Evolutionary conservation across 805 yeast species (phyloP), one percentile per base, ranked within the genome.

Genomic region (Yarrowia phangngaensis): DNA sequence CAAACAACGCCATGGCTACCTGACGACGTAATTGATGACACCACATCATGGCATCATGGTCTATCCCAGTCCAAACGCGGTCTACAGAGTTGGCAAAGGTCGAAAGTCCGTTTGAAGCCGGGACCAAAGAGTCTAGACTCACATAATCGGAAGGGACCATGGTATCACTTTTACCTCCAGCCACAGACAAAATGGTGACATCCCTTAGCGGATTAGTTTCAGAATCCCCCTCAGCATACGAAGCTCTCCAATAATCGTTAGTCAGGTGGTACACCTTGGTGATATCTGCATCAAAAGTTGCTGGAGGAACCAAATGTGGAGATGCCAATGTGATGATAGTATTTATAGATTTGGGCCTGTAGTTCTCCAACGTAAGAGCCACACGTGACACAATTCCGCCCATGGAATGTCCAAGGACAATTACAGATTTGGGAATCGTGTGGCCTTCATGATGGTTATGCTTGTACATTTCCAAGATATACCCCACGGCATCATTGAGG

Each of bases 11-110:
- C 41, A 67, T 66, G 7, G 85, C 81, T 1, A 90, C 55, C 12
- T 72, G 75, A 46, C 74, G 70, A 46, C 97, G 73, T 28, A 89
- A 66, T 63, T 90, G 97, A 53, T 80, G 84, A 65, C 98, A 90
- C 98, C 98, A 90, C 2, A 90, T 95, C 38, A 92, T 80, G 0
- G 97, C 97, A 55, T 87, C 72, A 66, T 90, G 98, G 64, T 90
- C 97, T 30, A 88, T 80, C 1, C 96, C 84, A 0, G 95, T 80
- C 95, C 97, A 90, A 1, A 90, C 96, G 2, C 73, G 74, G 0
- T 95, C 95, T 8, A 90, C 82, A 1, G 95, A 89, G 0, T 92
- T 80, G 0, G 96, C 77, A 56, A 78, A 85, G 0, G 82, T 84
- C 0, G 94, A 79, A 53, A 90, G 80, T 0, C 97, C 97, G 57